Evolutionary conservation across 345 rosid genomes (phyloP), one percentile per base, ranked within the genome.

Genomic region (Triadica sebifera): DNA sequence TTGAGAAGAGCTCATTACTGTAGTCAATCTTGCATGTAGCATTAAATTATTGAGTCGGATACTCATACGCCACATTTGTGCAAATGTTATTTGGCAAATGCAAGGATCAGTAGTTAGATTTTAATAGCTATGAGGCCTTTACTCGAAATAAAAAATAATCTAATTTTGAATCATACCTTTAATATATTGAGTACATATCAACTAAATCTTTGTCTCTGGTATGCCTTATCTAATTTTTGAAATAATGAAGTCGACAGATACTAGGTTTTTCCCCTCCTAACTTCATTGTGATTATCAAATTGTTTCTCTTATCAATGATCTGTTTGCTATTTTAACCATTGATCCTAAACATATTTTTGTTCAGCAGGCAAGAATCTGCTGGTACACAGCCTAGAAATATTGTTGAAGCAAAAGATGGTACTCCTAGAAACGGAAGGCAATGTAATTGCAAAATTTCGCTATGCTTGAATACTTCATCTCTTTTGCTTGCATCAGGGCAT

Each of bases 371-470:
- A 78, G 89, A 87, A 43, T 79, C 89, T 53, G 87, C 85, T 45
- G 75, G 67, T 38, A 61, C 88, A 72, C 76, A 78, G 43, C 80
- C 56, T 8, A 77, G 73, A 46, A 24, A 20, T 24, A 77, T 53
- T 79, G 45, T 49, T 68, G 91, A 89, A 45, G 80, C 77, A n/a
- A 84, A 84, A 66, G 93, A 89, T 60, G 80, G 61, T 70, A 87
- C 89, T 57, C 94, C 89, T 22, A 87, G 79, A 84, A 91, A 89
- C 81, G 83, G 77, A 72, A 93, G 75, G 81, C 92, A 81, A 69
- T 93, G 97, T 68, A 91, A 86, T 69, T 93, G 98, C 84, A 91
- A 86, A 81, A 81, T 79, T 74, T 87, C 97, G 16, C 85, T 80
- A 38, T 93, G 97, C 77, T 86, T 93, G 90, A 91, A 96, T 69